phyloP scores from a whole-genome alignment of 176 grass and related monocot species.

The Melocanna baccifera region DNA sequence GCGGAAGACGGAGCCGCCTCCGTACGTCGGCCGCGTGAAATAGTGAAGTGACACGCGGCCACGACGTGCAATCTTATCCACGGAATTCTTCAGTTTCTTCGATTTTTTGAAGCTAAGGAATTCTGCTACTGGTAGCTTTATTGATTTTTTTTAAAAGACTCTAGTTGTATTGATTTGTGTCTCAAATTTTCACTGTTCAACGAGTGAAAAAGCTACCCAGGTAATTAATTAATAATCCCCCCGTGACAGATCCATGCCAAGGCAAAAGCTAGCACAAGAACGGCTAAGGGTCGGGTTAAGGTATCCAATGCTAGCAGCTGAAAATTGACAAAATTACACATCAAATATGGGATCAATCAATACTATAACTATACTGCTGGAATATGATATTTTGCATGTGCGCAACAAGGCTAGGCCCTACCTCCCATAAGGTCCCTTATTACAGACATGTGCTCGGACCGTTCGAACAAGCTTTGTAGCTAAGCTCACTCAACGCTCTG shows the following conservation, averaged over 20 bases:
- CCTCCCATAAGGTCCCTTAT: background rate
- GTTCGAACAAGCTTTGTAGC: background rate
- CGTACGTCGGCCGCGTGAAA: slow-evolving; percentile 21
- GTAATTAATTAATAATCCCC: background rate
- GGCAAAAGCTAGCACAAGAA: background rate
- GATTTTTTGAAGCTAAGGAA: background rate
- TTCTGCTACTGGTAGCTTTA: background rate
- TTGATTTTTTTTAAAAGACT: background rate
- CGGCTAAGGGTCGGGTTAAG: background rate
- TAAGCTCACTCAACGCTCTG: background rate
- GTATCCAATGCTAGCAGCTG: background rate
- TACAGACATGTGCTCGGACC: background rate
- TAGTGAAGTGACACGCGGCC: slow-evolving; percentile 22
- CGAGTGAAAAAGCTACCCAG: background rate
- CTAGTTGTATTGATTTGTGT: background rate
- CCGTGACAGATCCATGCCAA: background rate
- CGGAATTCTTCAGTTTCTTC: background rate
- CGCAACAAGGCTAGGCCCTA: background rate
- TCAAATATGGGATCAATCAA: background rate
- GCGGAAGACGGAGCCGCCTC: background rate
- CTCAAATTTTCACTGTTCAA: no score
- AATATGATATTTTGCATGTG: background rate
- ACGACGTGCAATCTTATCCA: slow-evolving; percentile 37
- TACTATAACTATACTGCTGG: background rate
- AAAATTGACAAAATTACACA: background rate